A percentile compares a stretch with the other conserved stretches of the same genome.
Evolutionary conservation across 2,329 filamentous ascomycete species (phyloP).

Genomic region (Pyricularia sp.): DNA sequence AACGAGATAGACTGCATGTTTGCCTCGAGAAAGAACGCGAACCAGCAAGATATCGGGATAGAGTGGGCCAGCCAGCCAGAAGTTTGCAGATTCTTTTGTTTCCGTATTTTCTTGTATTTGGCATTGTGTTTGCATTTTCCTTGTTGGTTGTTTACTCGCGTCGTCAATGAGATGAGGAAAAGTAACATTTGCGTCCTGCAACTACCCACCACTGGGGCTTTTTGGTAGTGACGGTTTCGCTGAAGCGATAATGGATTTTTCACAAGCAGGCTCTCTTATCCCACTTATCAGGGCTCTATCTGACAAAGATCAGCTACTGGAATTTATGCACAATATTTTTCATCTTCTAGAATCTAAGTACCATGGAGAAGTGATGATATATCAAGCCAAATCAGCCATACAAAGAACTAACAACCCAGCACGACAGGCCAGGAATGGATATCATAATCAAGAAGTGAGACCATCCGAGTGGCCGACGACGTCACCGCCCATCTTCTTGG

Average conservation of each 20-base stretch:
- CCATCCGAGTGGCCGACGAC: conserved; percentile 1
- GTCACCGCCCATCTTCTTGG: conserved; percentile 4
- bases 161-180: no score
- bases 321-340: background rate
- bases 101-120: no score
- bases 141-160: no score
- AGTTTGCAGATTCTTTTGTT: background rate
- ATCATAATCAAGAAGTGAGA: background rate
- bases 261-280: background rate
- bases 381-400: background rate
- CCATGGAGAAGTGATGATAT: background rate
- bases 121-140: no score
- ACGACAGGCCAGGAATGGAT: background rate
- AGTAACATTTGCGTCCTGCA: no score
- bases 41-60: background rate
- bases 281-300: background rate
- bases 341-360: background rate
- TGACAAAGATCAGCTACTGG: background rate
- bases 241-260: background rate
- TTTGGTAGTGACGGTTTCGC: background rate
- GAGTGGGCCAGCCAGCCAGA: no score
- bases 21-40: no score
- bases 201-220: no score
- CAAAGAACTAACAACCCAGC: background rate
- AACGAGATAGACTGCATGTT: no score